phyloP scores from a whole-genome alignment of 2,329 filamentous ascomycete genomes.

The Diaporthe humulicola region DNA sequence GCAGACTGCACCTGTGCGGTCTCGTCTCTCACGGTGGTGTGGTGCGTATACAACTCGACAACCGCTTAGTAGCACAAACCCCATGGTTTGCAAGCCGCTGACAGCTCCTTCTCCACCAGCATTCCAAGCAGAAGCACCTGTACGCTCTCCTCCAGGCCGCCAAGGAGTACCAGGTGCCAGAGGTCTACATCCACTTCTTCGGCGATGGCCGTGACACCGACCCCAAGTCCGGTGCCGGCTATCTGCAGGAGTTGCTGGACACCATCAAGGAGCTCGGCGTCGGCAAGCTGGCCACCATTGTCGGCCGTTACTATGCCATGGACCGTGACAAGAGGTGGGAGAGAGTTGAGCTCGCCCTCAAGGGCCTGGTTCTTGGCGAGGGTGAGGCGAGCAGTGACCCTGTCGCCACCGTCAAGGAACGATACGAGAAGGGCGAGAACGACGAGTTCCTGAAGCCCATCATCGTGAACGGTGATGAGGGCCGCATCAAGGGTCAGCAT shows the following conservation, averaged over 20 bases:
- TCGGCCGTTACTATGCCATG: constrained; percentile 98
- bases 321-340: constrained; percentile 99
- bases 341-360: constrained; percentile 88
- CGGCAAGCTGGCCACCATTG: constrained; percentile 91
- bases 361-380: constrained; percentile 87
- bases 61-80: background rate
- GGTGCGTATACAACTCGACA: constrained; percentile 56
- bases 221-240: constrained; percentile 90
- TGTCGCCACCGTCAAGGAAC: constrained; percentile 86
- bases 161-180: constrained; percentile 86
- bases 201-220: constrained; percentile 98
- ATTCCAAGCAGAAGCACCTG: constrained; percentile 95
- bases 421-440: constrained; percentile 89
- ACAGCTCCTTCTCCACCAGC: constrained; percentile 58
- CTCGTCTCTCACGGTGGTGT: constrained; percentile 96
- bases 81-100: constrained; percentile 5
- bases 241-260: constrained; percentile 88
- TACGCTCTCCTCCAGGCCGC: constrained; percentile 89
- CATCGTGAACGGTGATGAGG: constrained; percentile 88
- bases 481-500: constrained; percentile 81
- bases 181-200: constrained; percentile 99
- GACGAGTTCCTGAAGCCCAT: constrained; percentile 99
- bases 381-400: constrained; percentile 89
- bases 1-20: constrained; percentile 91
- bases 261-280: constrained; percentile 86